These are phyloP conservation scores for Fusarium sp. DNA, from an alignment of 2,329 filamentous ascomycete genomes.

Conservation along the genomic window DNA sequence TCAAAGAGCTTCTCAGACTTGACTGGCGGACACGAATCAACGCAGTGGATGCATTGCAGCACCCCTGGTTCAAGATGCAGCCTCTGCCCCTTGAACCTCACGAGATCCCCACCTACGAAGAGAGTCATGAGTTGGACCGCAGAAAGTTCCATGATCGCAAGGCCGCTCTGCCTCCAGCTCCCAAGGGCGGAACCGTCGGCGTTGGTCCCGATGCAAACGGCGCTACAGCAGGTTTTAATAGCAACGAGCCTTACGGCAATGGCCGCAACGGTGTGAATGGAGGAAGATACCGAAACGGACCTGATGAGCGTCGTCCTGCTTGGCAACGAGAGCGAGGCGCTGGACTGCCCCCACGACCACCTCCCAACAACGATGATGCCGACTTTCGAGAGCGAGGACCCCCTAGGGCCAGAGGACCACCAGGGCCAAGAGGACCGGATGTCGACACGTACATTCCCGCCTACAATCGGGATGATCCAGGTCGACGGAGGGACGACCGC, in stretches of 20 bases:
- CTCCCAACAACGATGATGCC: conserved; percentile 48
- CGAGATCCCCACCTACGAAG: conserved; percentile 91
- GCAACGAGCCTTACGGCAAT: conserved; percentile 60
- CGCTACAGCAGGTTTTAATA: conserved; percentile 60
- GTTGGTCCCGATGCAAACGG: conserved; percentile 69
- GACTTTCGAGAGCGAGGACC: conserved; percentile 54
- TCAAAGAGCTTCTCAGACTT: conserved; percentile 84
- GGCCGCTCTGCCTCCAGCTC: conserved; percentile 86
- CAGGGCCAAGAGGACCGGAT: conserved; percentile 50
- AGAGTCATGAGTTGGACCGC: conserved; percentile 96
- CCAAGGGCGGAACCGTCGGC: conserved; percentile 90
- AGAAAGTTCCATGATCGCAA: conserved; percentile 90
- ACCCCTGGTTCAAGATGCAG: conserved; percentile 86
- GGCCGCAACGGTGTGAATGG: conserved; percentile 61
- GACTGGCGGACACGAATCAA: conserved; percentile 93
- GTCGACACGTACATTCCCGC: conserved; percentile 64
- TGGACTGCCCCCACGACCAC: conserved; percentile 61
- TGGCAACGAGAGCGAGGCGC: conserved; percentile 65
- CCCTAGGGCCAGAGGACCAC: conserved; percentile 48
- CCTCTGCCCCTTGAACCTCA: conserved; percentile 84
- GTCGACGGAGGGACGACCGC: conserved; percentile 51
- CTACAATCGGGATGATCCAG: conserved; percentile 54
- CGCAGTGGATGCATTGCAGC: conserved; percentile 90
- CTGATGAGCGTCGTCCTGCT: conserved; percentile 61
- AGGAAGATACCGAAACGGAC: conserved; percentile 56